These are phyloP conservation scores for Lobosporangium transversale DNA, from an alignment of 192 early-diverging fungal genomes.

Conservation along the genomic window DNA sequence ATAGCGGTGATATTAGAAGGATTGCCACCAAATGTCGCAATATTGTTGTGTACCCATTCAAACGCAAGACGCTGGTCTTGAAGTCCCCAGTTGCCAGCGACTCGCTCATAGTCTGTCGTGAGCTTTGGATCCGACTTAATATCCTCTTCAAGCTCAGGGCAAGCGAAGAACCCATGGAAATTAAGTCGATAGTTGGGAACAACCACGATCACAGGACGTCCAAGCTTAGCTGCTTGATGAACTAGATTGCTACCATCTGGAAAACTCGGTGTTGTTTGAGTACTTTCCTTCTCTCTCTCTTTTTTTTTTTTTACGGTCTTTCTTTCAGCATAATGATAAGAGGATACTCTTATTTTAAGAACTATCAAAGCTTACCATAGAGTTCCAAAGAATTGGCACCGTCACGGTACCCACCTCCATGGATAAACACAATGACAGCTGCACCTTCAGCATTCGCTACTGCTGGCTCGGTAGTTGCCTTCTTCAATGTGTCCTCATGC, in stretches of 20 bases:
- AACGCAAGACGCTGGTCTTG: slow-evolving; percentile 24
- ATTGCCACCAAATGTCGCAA: slow-evolving; percentile 19
- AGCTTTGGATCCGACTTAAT: slow-evolving; percentile 4
- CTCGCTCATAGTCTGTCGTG: slow-evolving; percentile 7
- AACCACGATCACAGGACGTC: slow-evolving; percentile 58
- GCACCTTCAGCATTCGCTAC: not conserved
- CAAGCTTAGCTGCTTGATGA: slow-evolving; percentile 12
- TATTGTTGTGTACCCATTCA: slow-evolving; percentile 32
- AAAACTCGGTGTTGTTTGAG: no score
- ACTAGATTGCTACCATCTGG: slow-evolving; percentile 41
- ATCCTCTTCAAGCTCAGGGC: slow-evolving; percentile 29
- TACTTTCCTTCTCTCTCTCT: no score
- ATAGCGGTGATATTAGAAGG: slow-evolving; percentile 14
- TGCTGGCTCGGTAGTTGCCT: not conserved
- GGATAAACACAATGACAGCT: slow-evolving; percentile 21
- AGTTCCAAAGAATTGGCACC: slow-evolving; percentile 27
- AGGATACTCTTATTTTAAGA: no score
- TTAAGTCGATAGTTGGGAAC: slow-evolving; percentile 62
- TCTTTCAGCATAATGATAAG: no score
- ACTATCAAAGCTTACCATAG: slow-evolving; percentile 43
- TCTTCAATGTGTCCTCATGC: slow-evolving; percentile 13
- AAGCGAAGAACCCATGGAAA: slow-evolving; percentile 54
- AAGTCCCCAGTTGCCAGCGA: slow-evolving; percentile 38
- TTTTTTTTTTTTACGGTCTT: no score
- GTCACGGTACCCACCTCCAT: slow-evolving; percentile 32